These are phyloP conservation scores for Peterozyma xylosa DNA, from an alignment of 805 yeast species.

Conservation along the genomic window DNA sequence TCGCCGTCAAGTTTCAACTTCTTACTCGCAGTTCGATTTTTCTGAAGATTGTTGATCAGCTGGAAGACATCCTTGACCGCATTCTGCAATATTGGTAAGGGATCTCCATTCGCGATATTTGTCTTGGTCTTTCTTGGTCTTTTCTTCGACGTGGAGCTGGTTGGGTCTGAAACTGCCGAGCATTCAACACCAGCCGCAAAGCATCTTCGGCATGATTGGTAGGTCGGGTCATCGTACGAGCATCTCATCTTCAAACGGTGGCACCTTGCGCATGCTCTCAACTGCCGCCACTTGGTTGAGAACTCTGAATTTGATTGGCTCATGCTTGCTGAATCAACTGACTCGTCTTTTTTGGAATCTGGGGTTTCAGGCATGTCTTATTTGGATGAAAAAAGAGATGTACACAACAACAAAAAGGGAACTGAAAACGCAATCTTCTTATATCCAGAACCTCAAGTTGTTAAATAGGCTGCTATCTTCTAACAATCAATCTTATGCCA, in stretches of 20 bases:
- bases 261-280: slow-evolving; percentile 50
- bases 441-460: no score
- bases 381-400: no score
- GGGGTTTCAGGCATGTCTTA: no score
- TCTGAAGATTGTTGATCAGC: slow-evolving; percentile 16
- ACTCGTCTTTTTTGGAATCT: no score
- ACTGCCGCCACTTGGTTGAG: slow-evolving; percentile 35
- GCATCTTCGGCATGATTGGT: slow-evolving; percentile 37
- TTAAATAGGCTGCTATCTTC: no score
- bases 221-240: slow-evolving; percentile 38
- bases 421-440: no score
- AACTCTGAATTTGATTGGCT: slow-evolving; percentile 17
- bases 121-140: slow-evolving; percentile 23
- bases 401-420: no score
- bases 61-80: slow-evolving; percentile 18
- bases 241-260: slow-evolving; percentile 47
- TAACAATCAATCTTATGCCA: no score
- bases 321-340: no score
- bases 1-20: background rate
- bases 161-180: slow-evolving; percentile 45
- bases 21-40: slow-evolving; percentile 8
- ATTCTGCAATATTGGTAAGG: slow-evolving; percentile 18
- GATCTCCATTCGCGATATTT: slow-evolving; percentile 15
- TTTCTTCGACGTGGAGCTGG: slow-evolving; percentile 29
- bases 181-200: slow-evolving; percentile 34